Evolutionary conservation across 2,329 filamentous ascomycete species (phyloP).

Genomic region (Ophiognomonia clavigignenti-juglandacearum): DNA sequence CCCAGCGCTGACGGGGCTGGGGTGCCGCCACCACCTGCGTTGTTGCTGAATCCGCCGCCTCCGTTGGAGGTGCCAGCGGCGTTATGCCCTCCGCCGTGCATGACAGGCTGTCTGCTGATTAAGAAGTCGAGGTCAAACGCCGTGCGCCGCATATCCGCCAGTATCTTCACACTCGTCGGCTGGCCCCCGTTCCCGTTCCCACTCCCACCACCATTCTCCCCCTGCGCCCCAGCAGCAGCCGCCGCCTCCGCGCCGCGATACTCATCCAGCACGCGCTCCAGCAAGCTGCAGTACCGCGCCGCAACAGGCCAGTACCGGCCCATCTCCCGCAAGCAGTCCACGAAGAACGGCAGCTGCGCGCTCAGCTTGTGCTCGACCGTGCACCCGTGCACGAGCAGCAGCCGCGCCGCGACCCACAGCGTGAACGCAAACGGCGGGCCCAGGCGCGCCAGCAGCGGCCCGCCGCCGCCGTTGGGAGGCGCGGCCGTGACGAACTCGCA

Average conservation of each 20-base stretch:
- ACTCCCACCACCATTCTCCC: slow-evolving; percentile 46
- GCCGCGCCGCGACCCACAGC: slow-evolving; percentile 83
- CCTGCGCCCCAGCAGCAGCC: slow-evolving; percentile 36
- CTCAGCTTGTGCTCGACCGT: slow-evolving; percentile 82
- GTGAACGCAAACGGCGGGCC: slow-evolving; percentile 90
- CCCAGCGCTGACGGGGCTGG: slow-evolving; percentile 14
- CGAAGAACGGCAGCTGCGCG: slow-evolving; percentile 74
- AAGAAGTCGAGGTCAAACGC: slow-evolving; percentile 88
- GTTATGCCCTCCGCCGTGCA: neutral
- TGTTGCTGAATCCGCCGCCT: too few species aligned
- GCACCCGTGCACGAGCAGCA: slow-evolving; percentile 84
- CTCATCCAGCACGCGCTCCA: slow-evolving; percentile 81
- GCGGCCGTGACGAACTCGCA: slow-evolving; percentile 78
- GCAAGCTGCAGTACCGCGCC: slow-evolving; percentile 71
- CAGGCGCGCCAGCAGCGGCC: slow-evolving; percentile 71
- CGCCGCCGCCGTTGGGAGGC: too few species aligned
- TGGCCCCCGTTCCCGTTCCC: slow-evolving; percentile 48
- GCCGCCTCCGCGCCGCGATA: slow-evolving; percentile 73
- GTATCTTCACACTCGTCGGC: slow-evolving; percentile 77
- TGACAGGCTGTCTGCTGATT: slow-evolving; percentile 67
- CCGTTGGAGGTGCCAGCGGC: neutral
- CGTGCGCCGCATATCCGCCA: slow-evolving; percentile 86
- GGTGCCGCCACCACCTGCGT: slow-evolving; percentile 22
- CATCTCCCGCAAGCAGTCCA: slow-evolving; percentile 76
- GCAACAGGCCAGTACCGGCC: slow-evolving; percentile 83